phyloP scores from a whole-genome alignment of 108 stramenopile genomes.

The Skeletonema potamos region DNA sequence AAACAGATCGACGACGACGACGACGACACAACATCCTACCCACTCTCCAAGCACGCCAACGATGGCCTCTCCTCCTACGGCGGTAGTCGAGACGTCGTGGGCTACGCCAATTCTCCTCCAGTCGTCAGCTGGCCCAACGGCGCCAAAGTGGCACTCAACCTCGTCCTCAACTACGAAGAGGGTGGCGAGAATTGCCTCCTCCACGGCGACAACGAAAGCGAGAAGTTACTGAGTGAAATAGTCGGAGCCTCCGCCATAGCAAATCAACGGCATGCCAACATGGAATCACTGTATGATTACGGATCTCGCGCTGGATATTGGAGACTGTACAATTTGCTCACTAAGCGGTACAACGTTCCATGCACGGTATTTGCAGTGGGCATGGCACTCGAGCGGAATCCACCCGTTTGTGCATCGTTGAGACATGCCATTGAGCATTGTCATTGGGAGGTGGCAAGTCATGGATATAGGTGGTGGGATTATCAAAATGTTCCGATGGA shows the following conservation, averaged over 20 bases:
- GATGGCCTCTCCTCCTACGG: slow-evolving; percentile 73
- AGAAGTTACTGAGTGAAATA: slow-evolving; percentile 88
- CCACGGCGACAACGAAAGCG: slow-evolving; percentile 77
- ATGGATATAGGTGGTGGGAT: slow-evolving; percentile 95
- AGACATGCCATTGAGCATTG: slow-evolving; percentile 40
- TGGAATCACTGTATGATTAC: slow-evolving; percentile 95
- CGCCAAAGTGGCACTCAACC: slow-evolving; percentile 87
- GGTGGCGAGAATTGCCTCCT: slow-evolving; percentile 87
- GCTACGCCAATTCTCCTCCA: slow-evolving; percentile 77
- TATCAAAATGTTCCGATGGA: slow-evolving; percentile 86
- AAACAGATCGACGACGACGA: no score
- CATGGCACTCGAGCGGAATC: slow-evolving; percentile 92
- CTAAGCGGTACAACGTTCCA: slow-evolving; percentile 62
- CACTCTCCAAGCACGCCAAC: slow-evolving; percentile 55
- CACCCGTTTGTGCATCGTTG: slow-evolving; percentile 75
- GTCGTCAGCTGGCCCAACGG: slow-evolving; percentile 73
- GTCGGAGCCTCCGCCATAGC: slow-evolving; percentile 36
- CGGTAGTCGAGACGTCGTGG: slow-evolving; percentile 68
- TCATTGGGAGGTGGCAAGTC: slow-evolving; percentile 89
- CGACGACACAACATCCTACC: not conserved
- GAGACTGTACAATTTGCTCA: slow-evolving; percentile 86
- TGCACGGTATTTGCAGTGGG: slow-evolving; percentile 94
- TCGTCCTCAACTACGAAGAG: slow-evolving; percentile 97
- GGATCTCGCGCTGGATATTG: slow-evolving; percentile 93
- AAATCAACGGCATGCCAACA: slow-evolving; percentile 68